Conservation (phyloP, 1,284 basidiomycete species). For the Lignosus rhinocerotis region DNA sequence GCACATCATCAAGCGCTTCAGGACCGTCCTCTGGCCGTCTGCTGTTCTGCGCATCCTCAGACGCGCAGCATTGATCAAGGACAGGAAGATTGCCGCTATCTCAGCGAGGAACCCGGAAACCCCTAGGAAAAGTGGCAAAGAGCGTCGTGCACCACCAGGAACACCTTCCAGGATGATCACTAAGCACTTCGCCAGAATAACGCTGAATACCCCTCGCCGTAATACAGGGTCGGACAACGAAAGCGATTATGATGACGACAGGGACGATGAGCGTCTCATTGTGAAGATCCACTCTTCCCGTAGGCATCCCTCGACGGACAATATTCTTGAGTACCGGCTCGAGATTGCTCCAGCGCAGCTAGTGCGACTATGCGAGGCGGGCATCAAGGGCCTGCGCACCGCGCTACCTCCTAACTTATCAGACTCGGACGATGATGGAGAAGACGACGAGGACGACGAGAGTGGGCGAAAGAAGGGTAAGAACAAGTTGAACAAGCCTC, state of each 20-base stretch:
- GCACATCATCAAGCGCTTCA: conserved; percentile 74
- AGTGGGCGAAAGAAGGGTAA: conserved; percentile 31
- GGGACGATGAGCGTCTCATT: conserved; percentile 40
- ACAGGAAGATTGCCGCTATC: conserved; percentile 31
- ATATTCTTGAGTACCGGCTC: conserved; percentile 69
- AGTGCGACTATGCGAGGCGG: conserved; percentile 61
- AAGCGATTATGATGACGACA: conserved; percentile 28
- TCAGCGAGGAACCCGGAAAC: conserved; percentile 30
- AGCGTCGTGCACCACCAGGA: conserved; percentile 29
- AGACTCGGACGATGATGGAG: conserved; percentile 42
- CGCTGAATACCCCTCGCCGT: conserved; percentile 29
- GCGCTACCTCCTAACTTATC: conserved; percentile 45
- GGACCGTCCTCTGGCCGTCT: conserved; percentile 74
- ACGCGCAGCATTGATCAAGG: conserved; percentile 48
- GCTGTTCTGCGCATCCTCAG: conserved; percentile 66
- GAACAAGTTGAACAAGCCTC: conserved; percentile 41
- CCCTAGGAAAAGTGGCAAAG: conserved; percentile 39
- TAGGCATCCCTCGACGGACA: conserved; percentile 66
- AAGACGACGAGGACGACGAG: conserved; percentile 33
- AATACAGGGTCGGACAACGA: conserved; percentile 12
- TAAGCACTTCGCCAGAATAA: conserved; percentile 51
- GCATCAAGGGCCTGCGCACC: conserved; percentile 60
- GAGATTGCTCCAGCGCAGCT: conserved; percentile 67
- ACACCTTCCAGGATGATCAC: conserved; percentile 61
- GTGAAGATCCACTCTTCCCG: conserved; percentile 47